Conservation (phyloP, 495 filamentous ascomycete genomes). For the Viridothelium virens region DNA sequence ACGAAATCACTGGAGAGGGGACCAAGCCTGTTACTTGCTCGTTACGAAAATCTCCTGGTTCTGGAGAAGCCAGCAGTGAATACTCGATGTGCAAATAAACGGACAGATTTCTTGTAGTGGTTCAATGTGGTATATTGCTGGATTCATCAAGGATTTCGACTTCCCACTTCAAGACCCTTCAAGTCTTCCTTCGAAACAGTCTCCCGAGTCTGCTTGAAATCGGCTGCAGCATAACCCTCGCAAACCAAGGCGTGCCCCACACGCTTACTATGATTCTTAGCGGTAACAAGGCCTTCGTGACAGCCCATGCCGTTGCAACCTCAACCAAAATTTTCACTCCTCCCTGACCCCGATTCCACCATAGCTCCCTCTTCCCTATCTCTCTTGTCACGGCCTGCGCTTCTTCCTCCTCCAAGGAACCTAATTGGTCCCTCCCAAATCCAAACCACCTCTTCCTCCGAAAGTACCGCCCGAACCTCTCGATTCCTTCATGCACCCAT, state of each 20-base stretch:
- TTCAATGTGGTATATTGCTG: not conserved
- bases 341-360: conserved; percentile 38
- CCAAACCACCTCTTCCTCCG: conserved; percentile 55
- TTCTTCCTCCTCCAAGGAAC: conserved; percentile 25
- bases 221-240: conserved; percentile 53
- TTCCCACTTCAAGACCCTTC: not conserved
- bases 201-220: conserved; percentile 34
- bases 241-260: conserved; percentile 94
- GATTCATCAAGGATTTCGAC: not conserved
- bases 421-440: conserved; percentile 36
- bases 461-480: conserved; percentile 52
- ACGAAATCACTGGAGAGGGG: too few relatives aligned
- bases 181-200: conserved; percentile 33
- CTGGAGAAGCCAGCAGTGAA: too few relatives aligned
- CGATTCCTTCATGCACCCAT: conserved; percentile 48
- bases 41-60: too few relatives aligned
- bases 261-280: conserved; percentile 66
- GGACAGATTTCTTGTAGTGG: not conserved
- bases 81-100: too few relatives aligned
- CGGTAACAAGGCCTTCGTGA: conserved; percentile 78
- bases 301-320: conserved; percentile 79
- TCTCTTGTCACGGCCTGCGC: conserved; percentile 25
- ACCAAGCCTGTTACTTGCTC: too few relatives aligned
- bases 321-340: conserved; percentile 46
- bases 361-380: conserved; percentile 27